Base-by-base conservation (phyloP, 1,284 basidiomycete genomes). In the Neolentinus lepideus region DNA sequence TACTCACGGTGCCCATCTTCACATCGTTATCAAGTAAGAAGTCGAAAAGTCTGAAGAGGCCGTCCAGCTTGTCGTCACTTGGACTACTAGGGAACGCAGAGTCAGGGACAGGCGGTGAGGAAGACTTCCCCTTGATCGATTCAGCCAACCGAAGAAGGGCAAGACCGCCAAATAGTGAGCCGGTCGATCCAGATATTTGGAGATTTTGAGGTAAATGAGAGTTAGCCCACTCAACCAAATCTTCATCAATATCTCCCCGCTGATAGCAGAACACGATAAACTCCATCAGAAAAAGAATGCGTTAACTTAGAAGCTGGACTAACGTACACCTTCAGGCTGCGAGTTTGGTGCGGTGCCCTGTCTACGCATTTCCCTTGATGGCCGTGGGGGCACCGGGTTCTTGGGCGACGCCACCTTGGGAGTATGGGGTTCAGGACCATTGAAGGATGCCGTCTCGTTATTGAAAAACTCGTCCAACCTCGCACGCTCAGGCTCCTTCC, bases 1-100 rank as follows among this genome's bases (percentile, higher is more conserved):
- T 93, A 64, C 90, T 94, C 31, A 95, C 87, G 59, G 80, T 84
- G 10, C 88, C 92, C 75, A 94, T 90, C 71, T 89, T 89, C 56
- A 95, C 84, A 55, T 92, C 91, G 59, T 91, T 90, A 63, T 94
- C 92, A 45, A 94, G 80, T 54, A 95, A 71, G 68, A 91, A 92
- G 70, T 95, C 92, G 71, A 94, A 93, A 58, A 94, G 75, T 57
- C 83, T 80, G 75, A 96, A 94, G 43, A 96, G 76, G 14, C 92
- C 92, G 53, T 94, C 92, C n/a, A 95, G 75, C 63, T 84, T 88
- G 61, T 92, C 88, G 63, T 92, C 88, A 56, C 75, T 73, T 2
- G 77, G 70, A 29, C 77, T 77, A 12, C 71, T 66, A 1, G 90
- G 90, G 75, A 94, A 94, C 1, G 87, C 85, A 2, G 84, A 84